Evolutionary conservation across 1,284 basidiomycete species (phyloP).

Genomic region (Athelia psychrophila): DNA sequence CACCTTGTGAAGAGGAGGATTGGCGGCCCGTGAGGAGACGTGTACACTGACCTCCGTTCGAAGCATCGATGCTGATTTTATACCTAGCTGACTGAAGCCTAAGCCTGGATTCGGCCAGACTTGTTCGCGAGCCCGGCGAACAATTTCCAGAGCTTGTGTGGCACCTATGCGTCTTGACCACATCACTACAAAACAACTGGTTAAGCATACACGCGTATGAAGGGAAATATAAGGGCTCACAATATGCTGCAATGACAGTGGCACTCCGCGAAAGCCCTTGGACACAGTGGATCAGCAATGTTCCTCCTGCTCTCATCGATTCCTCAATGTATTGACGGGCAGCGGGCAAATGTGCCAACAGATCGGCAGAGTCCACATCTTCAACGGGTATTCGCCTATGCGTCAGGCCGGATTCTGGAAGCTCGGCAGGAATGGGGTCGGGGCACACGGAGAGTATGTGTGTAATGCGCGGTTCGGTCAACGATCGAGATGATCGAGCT

Average conservation of each 20-base stretch:
- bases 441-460: conserved; percentile 75
- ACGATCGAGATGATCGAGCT: conserved; percentile 68
- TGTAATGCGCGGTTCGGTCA: conserved; percentile 71
- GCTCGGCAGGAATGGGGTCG: conserved; percentile 71
- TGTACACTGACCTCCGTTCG: too few relatives aligned
- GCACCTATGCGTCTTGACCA: conserved; percentile 52
- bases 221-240: conserved; percentile 36
- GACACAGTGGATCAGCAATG: conserved; percentile 81
- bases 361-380: conserved; percentile 82
- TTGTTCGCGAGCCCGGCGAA: conserved; percentile 70
- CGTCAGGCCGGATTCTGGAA: conserved; percentile 65
- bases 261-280: conserved; percentile 83
- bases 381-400: conserved; percentile 73
- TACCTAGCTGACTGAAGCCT: too few relatives aligned
- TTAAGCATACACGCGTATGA: background rate
- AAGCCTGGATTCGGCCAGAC: conserved; percentile 79
- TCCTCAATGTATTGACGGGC: conserved; percentile 80
- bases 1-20: too few relatives aligned
- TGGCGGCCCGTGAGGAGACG: too few relatives aligned
- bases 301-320: conserved; percentile 64
- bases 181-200: conserved; percentile 59
- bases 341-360: conserved; percentile 74
- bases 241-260: conserved; percentile 79
- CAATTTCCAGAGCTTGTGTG: conserved; percentile 57
- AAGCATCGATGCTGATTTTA: too few relatives aligned